Conservation (phyloP, 2,329 filamentous ascomycete genomes). For the Arthroderma uncinatum region DNA sequence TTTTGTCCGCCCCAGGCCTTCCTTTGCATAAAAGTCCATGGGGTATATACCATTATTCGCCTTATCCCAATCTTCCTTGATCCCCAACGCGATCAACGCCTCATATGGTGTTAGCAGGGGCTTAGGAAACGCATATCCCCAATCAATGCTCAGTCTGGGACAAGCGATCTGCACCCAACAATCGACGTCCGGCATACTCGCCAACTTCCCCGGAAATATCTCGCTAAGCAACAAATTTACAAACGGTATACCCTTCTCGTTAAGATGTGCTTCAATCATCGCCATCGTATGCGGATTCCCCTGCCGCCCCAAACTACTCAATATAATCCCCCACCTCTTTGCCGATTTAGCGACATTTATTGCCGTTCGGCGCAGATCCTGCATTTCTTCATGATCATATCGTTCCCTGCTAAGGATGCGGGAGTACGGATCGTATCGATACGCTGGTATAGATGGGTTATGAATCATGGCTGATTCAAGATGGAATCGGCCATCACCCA, state of each 20-base stretch:
- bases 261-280: constrained; percentile 69
- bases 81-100: constrained; percentile 77
- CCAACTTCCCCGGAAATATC: constrained; percentile 92
- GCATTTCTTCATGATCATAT: constrained; percentile 87
- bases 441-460: constrained; percentile 80
- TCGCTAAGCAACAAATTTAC: constrained; percentile 82
- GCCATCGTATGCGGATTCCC: constrained; percentile 89
- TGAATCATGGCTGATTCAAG: constrained; percentile 99
- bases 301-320: constrained; percentile 84
- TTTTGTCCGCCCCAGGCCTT: constrained; percentile 75
- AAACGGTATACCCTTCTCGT: constrained; percentile 60
- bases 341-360: constrained; percentile 65
- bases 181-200: constrained; percentile 85
- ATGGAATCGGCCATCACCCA: constrained; percentile 89
- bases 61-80: constrained; percentile 61
- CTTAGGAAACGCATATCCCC: constrained; percentile 89
- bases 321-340: constrained; percentile 85
- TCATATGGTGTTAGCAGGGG: constrained; percentile 91
- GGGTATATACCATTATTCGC: constrained; percentile 61
- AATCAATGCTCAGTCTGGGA: constrained; percentile 93
- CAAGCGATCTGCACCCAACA: constrained; percentile 98
- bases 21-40: constrained; percentile 96
- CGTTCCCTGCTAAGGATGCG: constrained; percentile 80
- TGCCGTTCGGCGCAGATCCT: constrained; percentile 63
- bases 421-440: constrained; percentile 94